Conservation (phyloP, 768 basidiomycete genomes). For the Candolleomyces eurysporus region DNA sequence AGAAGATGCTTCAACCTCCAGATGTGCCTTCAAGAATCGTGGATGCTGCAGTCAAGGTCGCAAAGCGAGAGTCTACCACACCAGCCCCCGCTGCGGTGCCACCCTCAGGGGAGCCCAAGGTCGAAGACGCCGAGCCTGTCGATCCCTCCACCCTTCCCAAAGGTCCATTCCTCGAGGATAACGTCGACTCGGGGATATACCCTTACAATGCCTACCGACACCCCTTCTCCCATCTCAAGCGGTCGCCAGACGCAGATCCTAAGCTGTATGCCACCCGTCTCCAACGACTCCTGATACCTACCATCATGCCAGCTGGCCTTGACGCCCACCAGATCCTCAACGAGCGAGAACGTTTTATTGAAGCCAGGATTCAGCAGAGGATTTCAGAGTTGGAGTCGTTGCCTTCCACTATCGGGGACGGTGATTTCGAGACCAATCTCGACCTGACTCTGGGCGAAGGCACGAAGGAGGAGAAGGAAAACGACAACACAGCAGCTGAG, state of each 20-base stretch:
- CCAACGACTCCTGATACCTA: slow-evolving; percentile 82
- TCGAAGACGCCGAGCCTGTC: slow-evolving; percentile 52
- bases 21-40: slow-evolving; percentile 64
- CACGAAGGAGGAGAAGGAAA: slow-evolving; percentile 43
- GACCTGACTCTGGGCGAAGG: slow-evolving; percentile 36
- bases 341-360: slow-evolving; percentile 89
- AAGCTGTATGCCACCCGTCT: slow-evolving; percentile 67
- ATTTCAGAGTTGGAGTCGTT: slow-evolving; percentile 82
- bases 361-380: slow-evolving; percentile 85
- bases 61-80: slow-evolving; percentile 48
- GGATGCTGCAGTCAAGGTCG: slow-evolving; percentile 72
- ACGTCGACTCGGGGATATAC: slow-evolving; percentile 77
- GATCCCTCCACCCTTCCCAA: slow-evolving; percentile 65
- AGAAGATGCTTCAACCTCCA: slow-evolving; percentile 58
- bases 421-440: slow-evolving; percentile 52
- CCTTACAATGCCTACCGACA: slow-evolving; percentile 90
- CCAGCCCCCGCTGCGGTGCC: slow-evolving; percentile 23
- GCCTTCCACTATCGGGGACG: slow-evolving; percentile 79
- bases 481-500: slow-evolving; percentile 20
- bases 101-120: slow-evolving; percentile 46
- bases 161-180: slow-evolving; percentile 75
- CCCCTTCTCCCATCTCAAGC: slow-evolving; percentile 79
- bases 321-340: slow-evolving; percentile 90
- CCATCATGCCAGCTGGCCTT: slow-evolving; percentile 86
- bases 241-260: slow-evolving; percentile 58